Base-by-base conservation (phyloP, 257 asterid species). In the Dorcoceras hygrometricum region DNA sequence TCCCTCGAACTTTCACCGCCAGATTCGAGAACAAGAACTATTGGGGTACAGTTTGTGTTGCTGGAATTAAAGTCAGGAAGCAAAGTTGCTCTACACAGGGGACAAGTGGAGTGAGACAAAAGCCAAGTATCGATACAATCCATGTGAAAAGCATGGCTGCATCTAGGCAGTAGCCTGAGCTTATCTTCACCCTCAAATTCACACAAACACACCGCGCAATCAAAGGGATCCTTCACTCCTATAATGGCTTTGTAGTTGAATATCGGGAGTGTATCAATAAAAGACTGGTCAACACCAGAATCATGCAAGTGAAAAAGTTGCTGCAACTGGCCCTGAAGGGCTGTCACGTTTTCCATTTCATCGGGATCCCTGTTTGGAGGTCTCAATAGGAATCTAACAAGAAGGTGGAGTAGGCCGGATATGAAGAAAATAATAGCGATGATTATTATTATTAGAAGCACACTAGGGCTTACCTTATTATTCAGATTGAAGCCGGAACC, bases 71-170 rank as follows among this genome's bases (percentile, higher is more conserved):
- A 90, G 71, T 90, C 97, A 26, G 79, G 70, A 5, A 90, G 81
- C 75, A 93, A 73, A 56, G 78, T 84, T 23, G 89, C 90, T 70
- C 99, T 85, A 71, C 98, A 93, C n/a, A 93, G 82, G 7, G 98
- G 98, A 70, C 99, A 93, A 72, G 99, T 90, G 5, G 99, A 90
- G 64, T 93, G 97, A 1, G 97, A 90, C 77, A 90, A 70, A 2
- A 93, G 85, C 99, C 99, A 93, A 31, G 99, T 93, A 39, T 93
- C 99, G 43, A 93, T 93, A 36, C 98, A 93, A 5, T 83, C 97
- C 94, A 89, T 83, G 81, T 93, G 98, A 71, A 93, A 93, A 26
- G 98, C 98, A 68, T 93, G 98, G 83, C 96, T 92, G 63, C 98
- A 92, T 73, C 87, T 84, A 1, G 98, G 97, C 36, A 92, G 73